phyloP scores from a whole-genome alignment of 805 yeast genomes.

The Torulaspora gathmanii region DNA sequence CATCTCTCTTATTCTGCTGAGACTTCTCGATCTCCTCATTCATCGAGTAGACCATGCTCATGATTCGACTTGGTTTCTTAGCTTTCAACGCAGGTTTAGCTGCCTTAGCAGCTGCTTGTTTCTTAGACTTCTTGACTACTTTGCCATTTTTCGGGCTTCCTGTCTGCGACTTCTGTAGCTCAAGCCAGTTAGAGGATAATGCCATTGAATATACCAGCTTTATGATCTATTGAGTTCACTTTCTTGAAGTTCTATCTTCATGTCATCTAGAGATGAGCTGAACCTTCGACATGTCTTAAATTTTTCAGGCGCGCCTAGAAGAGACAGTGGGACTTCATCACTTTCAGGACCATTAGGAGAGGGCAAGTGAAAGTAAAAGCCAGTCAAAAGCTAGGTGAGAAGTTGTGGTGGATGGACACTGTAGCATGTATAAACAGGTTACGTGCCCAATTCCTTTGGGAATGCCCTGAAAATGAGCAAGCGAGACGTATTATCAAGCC shows the following conservation, averaged over 20 bases:
- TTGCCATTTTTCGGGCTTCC: conserved; percentile 12
- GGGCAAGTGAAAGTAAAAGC: neutral
- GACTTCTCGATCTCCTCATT: conserved; percentile 27
- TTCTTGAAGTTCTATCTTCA: no score
- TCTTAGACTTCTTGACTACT: conserved; percentile 1
- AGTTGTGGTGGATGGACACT: conserved; percentile 25
- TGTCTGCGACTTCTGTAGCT: conserved; percentile 23
- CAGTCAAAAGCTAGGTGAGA: neutral
- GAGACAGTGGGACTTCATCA: neutral
- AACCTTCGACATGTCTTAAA: neutral
- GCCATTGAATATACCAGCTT: conserved; percentile 21
- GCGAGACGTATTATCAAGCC: conserved; percentile 32
- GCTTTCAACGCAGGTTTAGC: neutral
- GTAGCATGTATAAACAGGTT: conserved; percentile 26
- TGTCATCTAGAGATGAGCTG: neutral
- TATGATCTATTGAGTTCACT: no score
- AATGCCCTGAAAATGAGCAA: conserved; percentile 31
- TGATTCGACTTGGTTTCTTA: conserved; percentile 20
- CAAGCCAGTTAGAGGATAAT: conserved; percentile 37
- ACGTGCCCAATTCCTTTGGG: conserved; percentile 30
- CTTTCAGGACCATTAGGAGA: neutral
- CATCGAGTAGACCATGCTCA: conserved; percentile 34
- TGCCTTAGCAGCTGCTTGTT: neutral
- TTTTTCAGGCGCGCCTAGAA: neutral
- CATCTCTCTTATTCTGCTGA: conserved; percentile 22